Evolutionary conservation across 129 eudicot genomes (phyloP).

Genomic region (Silybum marianum): DNA sequence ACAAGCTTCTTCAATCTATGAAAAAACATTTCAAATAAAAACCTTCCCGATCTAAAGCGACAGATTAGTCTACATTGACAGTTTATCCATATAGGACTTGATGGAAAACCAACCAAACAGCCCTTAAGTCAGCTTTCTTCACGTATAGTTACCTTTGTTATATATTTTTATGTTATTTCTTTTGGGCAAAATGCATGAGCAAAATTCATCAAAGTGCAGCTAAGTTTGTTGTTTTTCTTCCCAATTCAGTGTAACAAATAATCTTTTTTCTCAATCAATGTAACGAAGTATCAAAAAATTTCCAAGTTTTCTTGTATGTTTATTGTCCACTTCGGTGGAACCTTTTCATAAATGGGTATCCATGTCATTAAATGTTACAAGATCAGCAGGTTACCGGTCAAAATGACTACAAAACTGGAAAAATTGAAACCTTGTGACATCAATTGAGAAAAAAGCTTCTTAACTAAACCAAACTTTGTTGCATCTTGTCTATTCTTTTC

Average conservation of each 20-base stretch:
- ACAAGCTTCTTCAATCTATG: no score
- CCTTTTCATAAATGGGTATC: neutral
- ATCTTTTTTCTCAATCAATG: neutral
- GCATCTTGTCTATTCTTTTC: neutral
- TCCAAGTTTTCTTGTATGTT: neutral
- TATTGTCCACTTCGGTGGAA: neutral
- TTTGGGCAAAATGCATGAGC: neutral
- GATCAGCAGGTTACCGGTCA: neutral
- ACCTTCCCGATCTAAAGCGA: no score
- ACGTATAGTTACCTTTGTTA: neutral
- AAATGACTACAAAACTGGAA: neutral
- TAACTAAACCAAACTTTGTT: neutral
- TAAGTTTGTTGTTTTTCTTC: neutral
- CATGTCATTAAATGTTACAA: neutral
- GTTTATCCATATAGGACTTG: no score
- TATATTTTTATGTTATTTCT: no score
- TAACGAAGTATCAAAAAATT: neutral
- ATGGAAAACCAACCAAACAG: no score
- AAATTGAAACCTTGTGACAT: neutral
- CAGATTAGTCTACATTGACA: no score
- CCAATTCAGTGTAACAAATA: neutral
- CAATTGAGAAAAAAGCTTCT: neutral
- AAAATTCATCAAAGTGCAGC: neutral
- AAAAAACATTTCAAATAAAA: no score
- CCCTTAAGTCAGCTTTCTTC: neutral